A percentile compares a stretch with the other conserved stretches of the same genome.
Evolutionary conservation across 495 filamentous ascomycete species (phyloP).

Genomic region (Amniculicola lignicola): DNA sequence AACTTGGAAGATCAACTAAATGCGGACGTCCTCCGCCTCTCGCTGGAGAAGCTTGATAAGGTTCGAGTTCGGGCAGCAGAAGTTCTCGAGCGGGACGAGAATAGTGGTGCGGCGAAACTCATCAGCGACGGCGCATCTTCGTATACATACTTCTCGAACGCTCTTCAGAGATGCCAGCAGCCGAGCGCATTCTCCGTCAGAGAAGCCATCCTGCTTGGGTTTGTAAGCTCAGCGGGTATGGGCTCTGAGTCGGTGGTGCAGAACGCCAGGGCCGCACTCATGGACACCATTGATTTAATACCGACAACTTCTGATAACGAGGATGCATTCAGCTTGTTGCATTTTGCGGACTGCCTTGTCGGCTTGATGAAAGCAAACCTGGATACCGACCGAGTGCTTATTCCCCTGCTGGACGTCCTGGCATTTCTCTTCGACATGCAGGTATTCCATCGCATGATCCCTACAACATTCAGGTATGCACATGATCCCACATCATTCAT

Average conservation of each 20-base stretch:
- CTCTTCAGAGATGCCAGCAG: slow-evolving; percentile 24
- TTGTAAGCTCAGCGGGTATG: slow-evolving; percentile 75
- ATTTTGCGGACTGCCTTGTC: slow-evolving; percentile 46
- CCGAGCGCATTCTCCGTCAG: slow-evolving; percentile 36
- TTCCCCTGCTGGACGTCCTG: slow-evolving; percentile 71
- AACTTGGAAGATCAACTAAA: slow-evolving; percentile 24
- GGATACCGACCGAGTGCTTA: slow-evolving; percentile 63
- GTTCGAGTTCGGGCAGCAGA: slow-evolving; percentile 67
- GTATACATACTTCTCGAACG: slow-evolving; percentile 37
- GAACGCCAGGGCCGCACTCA: slow-evolving; percentile 67
- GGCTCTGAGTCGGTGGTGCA: slow-evolving; percentile 80
- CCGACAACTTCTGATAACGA: slow-evolving; percentile 42
- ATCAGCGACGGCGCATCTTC: slow-evolving; percentile 33
- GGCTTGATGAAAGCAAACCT: slow-evolving; percentile 49
- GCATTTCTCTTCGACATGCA: slow-evolving; percentile 69
- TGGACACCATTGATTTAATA: slow-evolving; percentile 33
- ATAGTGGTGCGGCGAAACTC: neutral
- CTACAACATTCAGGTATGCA: slow-evolving; percentile 34
- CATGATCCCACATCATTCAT: neutral
- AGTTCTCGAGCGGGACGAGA: slow-evolving; percentile 26
- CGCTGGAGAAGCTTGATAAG: slow-evolving; percentile 85
- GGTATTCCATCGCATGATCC: slow-evolving; percentile 37
- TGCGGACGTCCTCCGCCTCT: slow-evolving; percentile 60
- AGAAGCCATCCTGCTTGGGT: slow-evolving; percentile 63
- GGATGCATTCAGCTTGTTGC: slow-evolving; percentile 36